These are phyloP conservation scores for Microdochium bolleyi DNA, from an alignment of 2,329 filamentous ascomycete genomes.

Conservation along the genomic window DNA sequence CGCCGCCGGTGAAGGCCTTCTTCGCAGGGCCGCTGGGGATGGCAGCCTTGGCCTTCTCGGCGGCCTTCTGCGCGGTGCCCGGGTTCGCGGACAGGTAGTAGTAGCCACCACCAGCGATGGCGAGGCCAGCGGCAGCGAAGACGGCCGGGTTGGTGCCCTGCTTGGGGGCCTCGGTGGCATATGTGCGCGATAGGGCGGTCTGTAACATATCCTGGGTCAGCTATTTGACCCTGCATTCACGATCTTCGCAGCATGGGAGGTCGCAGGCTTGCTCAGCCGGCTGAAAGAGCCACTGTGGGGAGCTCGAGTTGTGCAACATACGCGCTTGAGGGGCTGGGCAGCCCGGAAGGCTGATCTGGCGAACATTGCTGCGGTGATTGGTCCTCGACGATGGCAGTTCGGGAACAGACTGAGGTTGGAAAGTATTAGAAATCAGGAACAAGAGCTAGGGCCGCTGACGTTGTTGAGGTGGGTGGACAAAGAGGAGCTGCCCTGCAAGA, in stretches of 20 bases:
- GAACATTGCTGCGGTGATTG: slow-evolving; percentile 39
- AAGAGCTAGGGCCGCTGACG: neutral
- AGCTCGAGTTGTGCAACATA: slow-evolving; percentile 23
- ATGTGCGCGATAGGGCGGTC: slow-evolving; percentile 30
- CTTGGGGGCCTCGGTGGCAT: slow-evolving; percentile 59
- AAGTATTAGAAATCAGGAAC: neutral
- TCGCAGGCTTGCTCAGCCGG: slow-evolving; percentile 10
- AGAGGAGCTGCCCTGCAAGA: neutral
- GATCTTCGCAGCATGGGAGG: too few relatives aligned
- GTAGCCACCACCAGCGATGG: slow-evolving; percentile 47
- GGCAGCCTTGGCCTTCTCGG: slow-evolving; percentile 41
- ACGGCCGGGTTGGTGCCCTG: slow-evolving; percentile 51
- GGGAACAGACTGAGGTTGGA: neutral
- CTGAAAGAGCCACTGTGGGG: slow-evolving; percentile 3
- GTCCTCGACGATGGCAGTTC: neutral
- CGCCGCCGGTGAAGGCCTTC: slow-evolving; percentile 66
- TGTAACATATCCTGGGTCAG: slow-evolving; percentile 8
- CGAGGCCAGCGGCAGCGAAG: slow-evolving; percentile 51
- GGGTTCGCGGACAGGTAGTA: slow-evolving; percentile 47
- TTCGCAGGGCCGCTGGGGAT: slow-evolving; percentile 27
- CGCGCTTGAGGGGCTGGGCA: slow-evolving; percentile 47
- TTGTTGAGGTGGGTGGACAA: neutral
- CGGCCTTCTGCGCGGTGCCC: slow-evolving; percentile 46
- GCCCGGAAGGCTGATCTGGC: slow-evolving; percentile 46
- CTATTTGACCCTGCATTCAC: too few relatives aligned